Evolutionary conservation across 148 eudicot genomes (phyloP).

Genomic region (Chenopodium album): DNA sequence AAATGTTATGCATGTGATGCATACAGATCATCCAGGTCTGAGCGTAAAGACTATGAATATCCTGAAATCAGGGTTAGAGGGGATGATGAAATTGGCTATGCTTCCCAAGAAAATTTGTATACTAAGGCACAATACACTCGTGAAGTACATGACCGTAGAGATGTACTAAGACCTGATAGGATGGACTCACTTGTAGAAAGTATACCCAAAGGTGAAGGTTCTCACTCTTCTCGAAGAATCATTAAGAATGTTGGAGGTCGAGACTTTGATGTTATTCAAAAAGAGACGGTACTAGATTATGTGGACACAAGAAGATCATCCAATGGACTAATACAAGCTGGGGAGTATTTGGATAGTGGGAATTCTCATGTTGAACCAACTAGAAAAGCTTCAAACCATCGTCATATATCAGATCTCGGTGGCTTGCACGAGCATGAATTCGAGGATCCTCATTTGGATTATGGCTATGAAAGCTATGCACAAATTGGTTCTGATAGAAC

Average conservation of each 20-base stretch:
- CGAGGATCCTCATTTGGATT: constrained; percentile 20
- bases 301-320: constrained; percentile 26
- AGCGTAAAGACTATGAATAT: constrained; percentile 31
- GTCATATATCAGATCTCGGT: constrained; percentile 23
- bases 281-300: constrained; percentile 24
- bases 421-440: constrained; percentile 29
- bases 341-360: constrained; percentile 31
- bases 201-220: constrained; percentile 29
- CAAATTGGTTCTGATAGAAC: constrained; percentile 27
- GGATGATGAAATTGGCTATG: constrained; percentile 25
- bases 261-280: constrained; percentile 12
- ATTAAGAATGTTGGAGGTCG: constrained; percentile 26
- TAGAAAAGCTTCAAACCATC: constrained; percentile 28
- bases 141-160: constrained; percentile 20
- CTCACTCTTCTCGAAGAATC: constrained; percentile 29
- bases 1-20: constrained; percentile 22
- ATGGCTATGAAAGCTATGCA: constrained; percentile 35
- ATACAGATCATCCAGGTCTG: constrained; percentile 25
- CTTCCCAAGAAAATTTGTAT: constrained; percentile 23
- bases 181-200: constrained; percentile 23
- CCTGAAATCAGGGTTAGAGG: constrained; percentile 27
- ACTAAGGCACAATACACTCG: constrained; percentile 20
- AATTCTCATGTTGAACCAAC: constrained; percentile 29
- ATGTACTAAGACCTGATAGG: constrained; percentile 21
- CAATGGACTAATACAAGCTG: constrained; percentile 21